Evolutionary conservation across 169 alveolate species (phyloP), one percentile per base, ranked within the genome.

Genomic region (Perkinsus olseni): DNA sequence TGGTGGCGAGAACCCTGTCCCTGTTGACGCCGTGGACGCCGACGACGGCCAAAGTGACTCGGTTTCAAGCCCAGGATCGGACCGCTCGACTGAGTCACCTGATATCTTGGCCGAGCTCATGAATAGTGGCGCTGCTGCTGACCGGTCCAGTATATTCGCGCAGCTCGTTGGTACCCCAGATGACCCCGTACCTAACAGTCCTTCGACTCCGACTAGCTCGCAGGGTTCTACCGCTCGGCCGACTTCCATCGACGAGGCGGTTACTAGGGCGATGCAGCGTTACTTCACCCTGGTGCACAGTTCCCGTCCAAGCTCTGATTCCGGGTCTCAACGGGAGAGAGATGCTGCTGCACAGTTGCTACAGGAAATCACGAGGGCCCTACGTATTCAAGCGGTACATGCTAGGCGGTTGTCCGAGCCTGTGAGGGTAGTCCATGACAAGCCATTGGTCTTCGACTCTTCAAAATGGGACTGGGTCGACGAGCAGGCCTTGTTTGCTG

Each of bases 61-160:
- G 37, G 82, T 24, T 3, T 62, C 82, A 6, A 62, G 82, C 17
- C 82, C 82, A 1, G 82, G 37, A 62, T 62, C 82, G 82, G 82
- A 62, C 31, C 82, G 82, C 0, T 62, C 82, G 31, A 21, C 13
- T 62, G 82, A 62, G 36, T 28, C 82, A 4, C 31, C 82, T 3
- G 82, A 62, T 62, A 62, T 62, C 82, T 62, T 62, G 82, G 82
- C 82, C 82, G 82, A 62, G 37, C 82, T 62, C 82, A 62, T 62
- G 31, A 62, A 62, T 28, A 13, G 34, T 24, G 82, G 82, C 31
- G 82, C 82, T 8, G 34, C 82, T 62, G 28, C 82, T 13, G 34
- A 62, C 17, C 37, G 82, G 82, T 13, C 82, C 34, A 62, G 82
- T 62, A 62, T 62, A 3, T 62, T 62, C 34, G 82, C 82, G 1